Evolutionary conservation across 2,329 filamentous ascomycete species (phyloP).

Genomic region (Calonectria naviculata): DNA sequence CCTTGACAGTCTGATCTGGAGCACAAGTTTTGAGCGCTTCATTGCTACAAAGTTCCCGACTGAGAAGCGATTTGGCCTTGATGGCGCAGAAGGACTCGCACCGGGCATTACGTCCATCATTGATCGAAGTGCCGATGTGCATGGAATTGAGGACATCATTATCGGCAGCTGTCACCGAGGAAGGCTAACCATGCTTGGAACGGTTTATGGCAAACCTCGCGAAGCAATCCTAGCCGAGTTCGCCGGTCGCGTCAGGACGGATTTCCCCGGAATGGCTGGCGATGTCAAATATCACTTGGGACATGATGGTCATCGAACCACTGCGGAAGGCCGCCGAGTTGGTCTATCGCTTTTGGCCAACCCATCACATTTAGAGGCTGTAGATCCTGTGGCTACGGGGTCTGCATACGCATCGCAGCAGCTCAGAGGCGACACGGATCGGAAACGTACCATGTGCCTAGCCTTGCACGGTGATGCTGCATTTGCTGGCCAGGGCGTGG

Average conservation of each 20-base stretch:
- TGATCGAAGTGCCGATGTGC: constrained; percentile 90
- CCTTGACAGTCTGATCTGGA: constrained; percentile 96
- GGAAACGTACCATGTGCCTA: constrained; percentile 91
- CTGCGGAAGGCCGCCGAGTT: constrained; percentile 95
- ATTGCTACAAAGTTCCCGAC: constrained; percentile 97
- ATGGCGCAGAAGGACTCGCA: constrained; percentile 95
- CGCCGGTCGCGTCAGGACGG: constrained; percentile 83
- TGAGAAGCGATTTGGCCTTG: constrained; percentile 98
- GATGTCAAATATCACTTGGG: constrained; percentile 99
- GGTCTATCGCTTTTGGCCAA: constrained; percentile 98
- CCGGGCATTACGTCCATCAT: constrained; percentile 99
- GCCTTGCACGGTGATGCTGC: constrained; percentile 96
- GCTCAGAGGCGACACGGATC: constrained; percentile 89
- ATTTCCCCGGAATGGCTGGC: constrained; percentile 88
- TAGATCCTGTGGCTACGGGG: constrained; percentile 95
- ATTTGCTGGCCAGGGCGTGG: constrained; percentile 94
- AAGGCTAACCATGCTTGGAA: constrained; percentile 95
- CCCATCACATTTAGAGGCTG: constrained; percentile 96
- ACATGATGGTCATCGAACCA: constrained; percentile 99
- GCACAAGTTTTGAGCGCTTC: constrained; percentile 95
- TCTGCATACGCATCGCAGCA: constrained; percentile 97
- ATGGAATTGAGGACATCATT: constrained; percentile 97
- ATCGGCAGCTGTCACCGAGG: constrained; percentile 99
- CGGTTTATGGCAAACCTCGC: constrained; percentile 98
- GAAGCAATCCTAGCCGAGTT: constrained; percentile 99